Base-by-base conservation (phyloP, 352 stramenopile species). In the Pseudoperonospora humuli region DNA sequence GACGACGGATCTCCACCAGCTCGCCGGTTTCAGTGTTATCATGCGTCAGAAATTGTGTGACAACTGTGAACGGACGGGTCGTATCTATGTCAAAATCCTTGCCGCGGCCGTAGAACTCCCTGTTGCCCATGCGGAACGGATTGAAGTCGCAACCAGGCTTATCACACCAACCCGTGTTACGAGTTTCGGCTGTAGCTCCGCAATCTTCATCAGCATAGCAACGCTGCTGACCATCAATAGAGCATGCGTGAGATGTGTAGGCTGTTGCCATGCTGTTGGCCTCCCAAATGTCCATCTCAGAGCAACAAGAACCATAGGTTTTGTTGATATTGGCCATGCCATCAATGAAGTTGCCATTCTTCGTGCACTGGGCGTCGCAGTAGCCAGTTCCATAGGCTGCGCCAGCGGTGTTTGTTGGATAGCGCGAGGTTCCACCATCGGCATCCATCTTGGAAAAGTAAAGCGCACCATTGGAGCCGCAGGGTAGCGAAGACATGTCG, bases 371-470 rank as follows among this genome's bases (percentile, higher is more conserved):
- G 9, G 70, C 70, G 20, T 84, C 74, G 28, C 70, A 86, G 47
- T 53, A 53, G 0, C 53, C 53, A 17, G 53, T 62, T 11, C 53
- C 47, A 35, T 53, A 49, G 27, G 41, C 40, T 21, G 53, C 53
- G 5, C 53, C 53, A 31, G 53, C 53, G 15, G 39, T 62, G 41
- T 62, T 57, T 19, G 7, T 40, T 0, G 41, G 33, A 36, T 39
- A 62, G 8, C 35, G 35, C 17, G 19, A 27, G 15, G 50, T 60
- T 38, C 71, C 66, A 7, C 71, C 68, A 28, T 84, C 71, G 4
- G 36, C 21, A 15, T 79, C 64, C 69, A 82, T 84, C 31, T 78
- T 51, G 20, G 78, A 57, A 37, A 84, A 84, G 59, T 84, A 82
- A 5, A 84, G 49, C 6, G 72, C 72, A 8, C 72, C 64, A 41